These are phyloP conservation scores for Castanea sativa DNA, from an alignment of 306 rosid genomes.

Conservation along the genomic window DNA sequence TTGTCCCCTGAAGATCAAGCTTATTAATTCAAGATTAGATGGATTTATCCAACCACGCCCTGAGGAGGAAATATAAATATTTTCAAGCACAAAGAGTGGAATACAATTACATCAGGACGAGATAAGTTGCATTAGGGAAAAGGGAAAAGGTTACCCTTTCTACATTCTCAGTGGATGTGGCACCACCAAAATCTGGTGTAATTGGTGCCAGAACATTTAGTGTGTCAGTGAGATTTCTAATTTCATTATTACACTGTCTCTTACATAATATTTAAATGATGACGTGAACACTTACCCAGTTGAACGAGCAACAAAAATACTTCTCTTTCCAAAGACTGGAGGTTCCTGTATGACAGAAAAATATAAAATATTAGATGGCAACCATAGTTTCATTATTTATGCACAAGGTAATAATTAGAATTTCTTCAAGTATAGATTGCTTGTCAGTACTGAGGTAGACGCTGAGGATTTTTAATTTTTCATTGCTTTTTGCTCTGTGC, in stretches of 20 bases:
- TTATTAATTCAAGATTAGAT: constrained; percentile 21
- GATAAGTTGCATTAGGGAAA: not conserved
- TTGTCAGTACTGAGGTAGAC: not conserved
- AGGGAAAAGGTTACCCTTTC: not conserved
- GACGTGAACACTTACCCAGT: constrained; percentile 54
- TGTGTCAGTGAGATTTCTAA: not conserved
- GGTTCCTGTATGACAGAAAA: constrained; percentile 71
- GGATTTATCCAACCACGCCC: constrained; percentile 14
- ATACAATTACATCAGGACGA: constrained; percentile 5
- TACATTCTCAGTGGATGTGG: not conserved
- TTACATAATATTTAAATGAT: not conserved
- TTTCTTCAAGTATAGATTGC: not conserved
- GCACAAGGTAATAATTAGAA: constrained; percentile 1
- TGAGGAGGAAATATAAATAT: not conserved
- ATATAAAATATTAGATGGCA: constrained; percentile 12
- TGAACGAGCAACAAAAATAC: constrained; percentile 73
- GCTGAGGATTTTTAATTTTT: not conserved
- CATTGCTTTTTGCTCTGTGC: not conserved
- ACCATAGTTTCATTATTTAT: constrained; percentile 14
- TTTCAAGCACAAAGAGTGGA: not conserved
- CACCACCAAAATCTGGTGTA: not conserved
- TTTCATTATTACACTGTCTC: not conserved
- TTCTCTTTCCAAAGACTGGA: constrained; percentile 93
- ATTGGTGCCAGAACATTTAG: constrained; percentile 5
- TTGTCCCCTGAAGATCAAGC: constrained; percentile 55